Base-by-base conservation (phyloP, 441 rosid genomes). In the Rhodomyrtus psidioides region DNA sequence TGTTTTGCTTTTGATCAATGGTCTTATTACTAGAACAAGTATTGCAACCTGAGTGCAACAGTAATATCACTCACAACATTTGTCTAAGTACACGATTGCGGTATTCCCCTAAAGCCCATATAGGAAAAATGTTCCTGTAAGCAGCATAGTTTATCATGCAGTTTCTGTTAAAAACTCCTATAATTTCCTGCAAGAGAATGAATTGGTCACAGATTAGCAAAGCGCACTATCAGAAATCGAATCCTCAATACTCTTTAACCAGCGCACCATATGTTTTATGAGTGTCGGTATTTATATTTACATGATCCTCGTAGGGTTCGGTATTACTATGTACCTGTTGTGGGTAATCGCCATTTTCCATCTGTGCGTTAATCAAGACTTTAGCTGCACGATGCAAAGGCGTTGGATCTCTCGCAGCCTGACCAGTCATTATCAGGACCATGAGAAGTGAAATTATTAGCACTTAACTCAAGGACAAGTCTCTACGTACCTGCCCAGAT, bases 291-390 rank as follows among this genome's bases (percentile, higher is more conserved):
- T 44, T 8, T 7, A 44, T 44, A 44, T 44, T 53, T 6, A 16
- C 54, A 14, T 53, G 54, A 14, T 14, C 5, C 16, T 53, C 17
- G 2, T 53, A 53, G 1, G 54, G 55, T 54, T 7, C 55, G 27
- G 5, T 34, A 34, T 34, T 34, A 34, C 34, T 34, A n/a, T 5
- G 16, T 53, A 86, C 85, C 85, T 83, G 88, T 54, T 86, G 88
- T 15, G 85, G 88, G 34, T 44, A 86, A 49, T 86, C 88, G 6
- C 88, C 88, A 34, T 54, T 74, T 19, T 74, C 58, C 83, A 86
- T 65, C 5, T 65, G 82, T 12, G 83, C 28, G 4, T 86, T 65
- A 9, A 82, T 75, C 46, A 86, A 49, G 19, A 55, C 28, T 56
- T 55, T 86, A 2, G 85, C 83, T 44, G 85, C 88, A 23, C 30